These are phyloP conservation scores for Jamesozyma jinghongensis DNA, from an alignment of 805 yeast species.

Conservation along the genomic window DNA sequence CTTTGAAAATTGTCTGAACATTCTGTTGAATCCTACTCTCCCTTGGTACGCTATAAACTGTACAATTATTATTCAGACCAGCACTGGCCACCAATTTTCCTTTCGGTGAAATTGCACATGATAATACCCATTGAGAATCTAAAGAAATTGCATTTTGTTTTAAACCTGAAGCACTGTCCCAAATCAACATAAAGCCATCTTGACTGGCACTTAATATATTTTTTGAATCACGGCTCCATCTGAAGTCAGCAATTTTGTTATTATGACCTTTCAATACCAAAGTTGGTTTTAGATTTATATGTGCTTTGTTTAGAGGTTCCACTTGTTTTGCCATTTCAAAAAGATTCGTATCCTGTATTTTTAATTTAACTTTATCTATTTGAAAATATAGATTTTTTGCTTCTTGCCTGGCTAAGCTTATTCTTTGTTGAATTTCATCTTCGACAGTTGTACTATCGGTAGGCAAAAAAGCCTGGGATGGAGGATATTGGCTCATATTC, in stretches of 20 bases:
- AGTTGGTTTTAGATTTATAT: slow-evolving; percentile 31
- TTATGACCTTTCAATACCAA: slow-evolving; percentile 46
- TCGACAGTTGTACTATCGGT: slow-evolving; percentile 11
- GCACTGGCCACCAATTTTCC: slow-evolving; percentile 65
- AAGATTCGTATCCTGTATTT: slow-evolving; percentile 40
- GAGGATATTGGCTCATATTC: not conserved
- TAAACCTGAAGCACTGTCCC: slow-evolving; percentile 71
- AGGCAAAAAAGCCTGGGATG: slow-evolving; percentile 5
- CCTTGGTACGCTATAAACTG: slow-evolving; percentile 46
- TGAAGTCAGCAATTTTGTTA: slow-evolving; percentile 58
- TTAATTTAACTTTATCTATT: slow-evolving; percentile 36
- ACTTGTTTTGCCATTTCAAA: slow-evolving; percentile 31
- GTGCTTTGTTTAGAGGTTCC: slow-evolving; percentile 11
- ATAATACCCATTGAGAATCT: slow-evolving; percentile 70
- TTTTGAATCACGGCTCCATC: slow-evolving; percentile 59
- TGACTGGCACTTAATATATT: slow-evolving; percentile 66
- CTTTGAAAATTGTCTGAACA: slow-evolving; percentile 52
- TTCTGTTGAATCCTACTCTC: slow-evolving; percentile 32
- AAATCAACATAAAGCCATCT: slow-evolving; percentile 74
- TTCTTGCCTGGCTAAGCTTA: slow-evolving; percentile 35
- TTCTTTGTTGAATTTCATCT: slow-evolving; percentile 22
- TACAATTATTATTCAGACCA: slow-evolving; percentile 73
- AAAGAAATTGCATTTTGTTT: slow-evolving; percentile 63
- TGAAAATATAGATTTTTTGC: slow-evolving; percentile 42
- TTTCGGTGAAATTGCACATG: slow-evolving; percentile 64